Base-by-base conservation (phyloP, 208 protist species). In the Leishmania lainsoni region DNA sequence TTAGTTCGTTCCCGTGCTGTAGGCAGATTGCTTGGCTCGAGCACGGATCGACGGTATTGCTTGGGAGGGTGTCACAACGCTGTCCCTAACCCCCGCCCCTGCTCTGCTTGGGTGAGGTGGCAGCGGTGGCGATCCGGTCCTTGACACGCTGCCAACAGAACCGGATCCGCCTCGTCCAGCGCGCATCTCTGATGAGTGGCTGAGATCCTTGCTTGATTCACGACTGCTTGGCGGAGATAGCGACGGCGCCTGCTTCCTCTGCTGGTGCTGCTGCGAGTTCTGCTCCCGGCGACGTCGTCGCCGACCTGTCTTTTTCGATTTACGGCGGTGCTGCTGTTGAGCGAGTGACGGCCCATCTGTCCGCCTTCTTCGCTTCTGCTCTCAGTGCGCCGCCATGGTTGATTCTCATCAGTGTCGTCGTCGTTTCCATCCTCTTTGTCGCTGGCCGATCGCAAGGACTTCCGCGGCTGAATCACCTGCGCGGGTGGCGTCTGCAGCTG, bases 211-310 rank as follows among this genome's bases (percentile, higher is more conserved):
- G 70, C 78, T 35, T 35, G 66, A 42, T 9, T 49, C 51, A 56
- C 3, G 39, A 54, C 66, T 79, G 48, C 29, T 8, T 29, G 58
- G 66, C 56, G 70, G 45, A 17, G 78, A 76, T n/a, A 45, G 59
- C 35, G 51, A 77, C 48, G 70, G 14, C 35, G 22, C 49, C 49
- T 78, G 70, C 52, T 58, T 49, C 48, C 66, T 61, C 69, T 74
- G 69, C 5, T 61, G 59, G 16, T 71, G 35, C 51, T 81, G 77
- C 48, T 75, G 66, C 14, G 78, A 58, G 17, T 39, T 72, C 35
- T 81, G 76, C 49, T 84, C 76, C 35, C 74, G 76, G 4, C 81
- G 81, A 51, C 81, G 76, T 9, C 82, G 71, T 14, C 82, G 82
- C 5, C 77, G 70, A 32, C 82, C 82, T 3, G 68, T 63, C 58